Base-by-base conservation (phyloP, 345 rosid genomes). In the Salix viminalis region DNA sequence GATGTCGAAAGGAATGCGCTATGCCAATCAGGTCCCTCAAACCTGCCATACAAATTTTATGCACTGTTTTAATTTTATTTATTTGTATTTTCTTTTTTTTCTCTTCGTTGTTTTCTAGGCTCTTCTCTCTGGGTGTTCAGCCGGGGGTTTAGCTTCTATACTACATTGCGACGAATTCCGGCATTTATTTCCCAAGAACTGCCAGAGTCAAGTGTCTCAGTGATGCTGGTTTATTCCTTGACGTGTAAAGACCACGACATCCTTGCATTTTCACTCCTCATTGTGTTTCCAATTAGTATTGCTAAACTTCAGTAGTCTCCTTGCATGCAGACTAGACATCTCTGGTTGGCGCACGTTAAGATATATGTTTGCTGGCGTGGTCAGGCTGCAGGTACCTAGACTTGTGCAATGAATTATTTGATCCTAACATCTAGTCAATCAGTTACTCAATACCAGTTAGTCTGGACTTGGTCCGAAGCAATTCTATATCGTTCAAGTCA, bases 191-290 rank as follows among this genome's bases (percentile, higher is more conserved):
- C 91, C 91, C 92, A 16, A 36, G 84, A 67, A 83, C 76, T 66
- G 90, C 89, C 13, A 90, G 71, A 86, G 98, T 96, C 70, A 96
- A 96, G 87, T 96, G 99, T 86, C 84, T 96, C 79, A 93, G 97
- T 84, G 99, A 96, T 79, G 99, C 94, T 4, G 99, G 99, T 81
- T 76, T 96, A 82, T 96, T 96, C 81, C 91, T 96, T 82, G 99
- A 96, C 64, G 83, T 88, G 99, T 93, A 85, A 83, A 0, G 1
- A 46, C 50, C 5, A 0, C 50, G 5, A 46, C 5, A 46, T 13
- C 50, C 50, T 46, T 46, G 16, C 50, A 46, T 46, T 46, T 46
- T 14, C 50, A 46, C 50, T 13, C 16, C 18, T 46, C 50, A 13
- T 3, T 46, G 50, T 46, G 50, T 13, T 46, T 3, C 50, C 50